phyloP scores from a whole-genome alignment of 257 asterid species.

The Fraxinus cuspidata region DNA sequence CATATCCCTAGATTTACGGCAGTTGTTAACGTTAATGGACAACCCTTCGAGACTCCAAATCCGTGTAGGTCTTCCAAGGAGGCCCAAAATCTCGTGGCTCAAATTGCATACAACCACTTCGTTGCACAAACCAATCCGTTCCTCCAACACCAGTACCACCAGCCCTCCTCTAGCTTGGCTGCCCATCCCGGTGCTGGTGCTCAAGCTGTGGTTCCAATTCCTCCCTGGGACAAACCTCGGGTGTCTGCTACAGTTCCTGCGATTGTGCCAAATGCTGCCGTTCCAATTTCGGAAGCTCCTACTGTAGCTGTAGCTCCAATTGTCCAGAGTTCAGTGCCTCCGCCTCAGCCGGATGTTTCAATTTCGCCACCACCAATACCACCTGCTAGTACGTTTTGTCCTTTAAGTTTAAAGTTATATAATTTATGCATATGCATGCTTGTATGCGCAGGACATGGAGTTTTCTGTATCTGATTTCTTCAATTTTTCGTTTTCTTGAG shows the following conservation, averaged over 20 bases:
- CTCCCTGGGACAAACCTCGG: neutral
- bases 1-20: conserved; percentile 67
- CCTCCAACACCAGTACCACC: neutral
- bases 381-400: neutral
- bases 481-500: neutral
- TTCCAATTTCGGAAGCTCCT: neutral
- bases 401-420: neutral
- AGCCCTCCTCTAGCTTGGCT: neutral
- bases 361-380: conserved; percentile 23
- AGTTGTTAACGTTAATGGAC: conserved; percentile 43
- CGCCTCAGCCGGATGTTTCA: conserved; percentile 39
- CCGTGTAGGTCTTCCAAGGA: conserved; percentile 52
- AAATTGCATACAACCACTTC: conserved; percentile 42
- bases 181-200: neutral
- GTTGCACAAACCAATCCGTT: conserved; percentile 7
- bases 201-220: conserved; percentile 3
- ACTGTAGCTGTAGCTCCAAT: neutral
- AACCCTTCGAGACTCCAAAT: conserved; percentile 41
- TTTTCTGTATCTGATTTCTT: neutral
- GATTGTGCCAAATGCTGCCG: neutral
- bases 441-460: neutral
- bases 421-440: neutral
- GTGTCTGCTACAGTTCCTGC: neutral
- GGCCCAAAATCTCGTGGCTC: conserved; percentile 65
- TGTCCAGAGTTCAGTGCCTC: conserved; percentile 31